Conservation (phyloP, 176 grass and related monocot species). For the Hordeum marinum region DNA sequence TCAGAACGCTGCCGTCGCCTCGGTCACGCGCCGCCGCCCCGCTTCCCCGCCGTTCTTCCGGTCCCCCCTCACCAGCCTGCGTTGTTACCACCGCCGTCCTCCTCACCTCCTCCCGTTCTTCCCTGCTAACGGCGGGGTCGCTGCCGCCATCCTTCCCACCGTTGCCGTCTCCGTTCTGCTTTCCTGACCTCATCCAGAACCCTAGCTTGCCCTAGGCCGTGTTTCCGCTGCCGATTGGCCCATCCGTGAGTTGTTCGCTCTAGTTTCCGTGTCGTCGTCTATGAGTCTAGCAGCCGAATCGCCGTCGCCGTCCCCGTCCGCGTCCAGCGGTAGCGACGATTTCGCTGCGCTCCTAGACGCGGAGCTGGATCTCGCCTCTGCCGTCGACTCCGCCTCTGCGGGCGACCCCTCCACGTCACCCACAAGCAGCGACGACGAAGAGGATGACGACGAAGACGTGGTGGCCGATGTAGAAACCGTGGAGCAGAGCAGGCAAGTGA, state of each 20-base stretch:
- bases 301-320: conserved; percentile 58
- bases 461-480: conserved; percentile 32
- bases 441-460: not conserved
- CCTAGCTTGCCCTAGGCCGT: not conserved
- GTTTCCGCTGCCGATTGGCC: not conserved
- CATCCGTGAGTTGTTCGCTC: not conserved
- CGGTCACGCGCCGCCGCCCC: not conserved
- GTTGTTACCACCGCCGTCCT: not conserved
- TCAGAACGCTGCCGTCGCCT: not conserved
- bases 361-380: conserved; percentile 64
- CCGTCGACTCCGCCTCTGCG: conserved; percentile 30
- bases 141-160: not conserved
- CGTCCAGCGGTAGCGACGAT: conserved; percentile 78
- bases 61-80: not conserved
- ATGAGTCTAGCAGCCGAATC: conserved; percentile 79
- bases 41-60: not conserved
- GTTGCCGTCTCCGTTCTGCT: not conserved
- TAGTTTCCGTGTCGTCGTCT: not conserved
- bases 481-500: conserved; percentile 32
- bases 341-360: conserved; percentile 62
- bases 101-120: not conserved
- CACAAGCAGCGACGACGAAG: not conserved
- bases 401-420: conserved; percentile 22
- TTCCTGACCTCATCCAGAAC: not conserved
- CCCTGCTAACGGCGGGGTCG: not conserved